Evolutionary conservation across 169 alveolate genomes (phyloP).

Genomic region (Plasmodium inui): DNA sequence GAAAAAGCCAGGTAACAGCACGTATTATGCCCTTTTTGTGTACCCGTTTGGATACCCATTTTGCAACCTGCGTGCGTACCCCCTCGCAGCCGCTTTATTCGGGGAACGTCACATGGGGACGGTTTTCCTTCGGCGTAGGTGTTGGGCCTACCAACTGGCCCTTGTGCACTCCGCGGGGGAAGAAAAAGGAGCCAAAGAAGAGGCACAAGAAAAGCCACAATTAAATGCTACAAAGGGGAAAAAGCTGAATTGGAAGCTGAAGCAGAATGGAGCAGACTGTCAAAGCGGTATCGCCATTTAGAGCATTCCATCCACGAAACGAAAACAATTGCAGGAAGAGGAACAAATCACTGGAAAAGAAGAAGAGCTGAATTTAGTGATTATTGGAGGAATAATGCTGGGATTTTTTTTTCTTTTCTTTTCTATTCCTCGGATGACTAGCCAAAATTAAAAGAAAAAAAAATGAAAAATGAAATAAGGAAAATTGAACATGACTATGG

Average conservation of each 20-base stretch:
- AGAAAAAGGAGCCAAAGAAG: background rate
- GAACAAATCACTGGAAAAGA: background rate
- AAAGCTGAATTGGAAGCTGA: background rate
- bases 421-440: background rate
- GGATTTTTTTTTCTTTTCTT: background rate
- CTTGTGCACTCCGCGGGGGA: background rate
- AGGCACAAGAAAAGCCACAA: background rate
- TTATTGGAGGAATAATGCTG: background rate
- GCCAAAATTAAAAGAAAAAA: slow-evolving; percentile 1
- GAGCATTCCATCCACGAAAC: background rate
- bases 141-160: background rate
- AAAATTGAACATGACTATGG: slow-evolving; percentile 55
- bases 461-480: slow-evolving; percentile 69
- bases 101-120: background rate
- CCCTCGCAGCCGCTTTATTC: background rate
- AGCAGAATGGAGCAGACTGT: background rate
- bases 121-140: background rate
- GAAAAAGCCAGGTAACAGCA: background rate
- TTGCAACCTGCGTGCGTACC: background rate
- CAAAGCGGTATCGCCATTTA: background rate
- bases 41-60: background rate
- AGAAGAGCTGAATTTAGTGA: background rate
- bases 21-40: background rate
- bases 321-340: background rate
- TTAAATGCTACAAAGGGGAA: background rate